phyloP scores from a whole-genome alignment of 352 stramenopile genomes.

The Elongisporangium senticosum region DNA sequence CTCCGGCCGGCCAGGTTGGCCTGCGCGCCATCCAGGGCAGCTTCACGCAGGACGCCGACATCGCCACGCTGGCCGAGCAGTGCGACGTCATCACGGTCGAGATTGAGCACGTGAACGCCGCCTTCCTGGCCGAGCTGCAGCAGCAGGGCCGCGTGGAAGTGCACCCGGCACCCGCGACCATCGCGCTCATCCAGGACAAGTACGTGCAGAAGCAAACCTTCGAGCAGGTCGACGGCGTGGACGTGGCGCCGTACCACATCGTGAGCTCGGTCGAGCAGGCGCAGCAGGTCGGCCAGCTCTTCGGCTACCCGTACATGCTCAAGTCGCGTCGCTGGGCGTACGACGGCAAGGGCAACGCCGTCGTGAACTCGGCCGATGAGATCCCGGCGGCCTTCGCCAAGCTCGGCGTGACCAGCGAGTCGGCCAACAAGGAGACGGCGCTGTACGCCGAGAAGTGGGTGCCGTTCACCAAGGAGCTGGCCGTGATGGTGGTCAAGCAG shows the following conservation, averaged over 20 bases:
- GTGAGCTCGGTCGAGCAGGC: constrained; percentile 43
- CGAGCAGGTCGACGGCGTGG: constrained; percentile 30
- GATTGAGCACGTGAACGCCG: constrained; percentile 98
- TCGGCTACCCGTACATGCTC: constrained; percentile 98
- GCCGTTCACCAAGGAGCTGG: constrained; percentile 94
- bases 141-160: constrained; percentile 32
- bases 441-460: constrained; percentile 97
- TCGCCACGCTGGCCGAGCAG: constrained; percentile 62
- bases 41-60: constrained; percentile 66
- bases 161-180: constrained; percentile 85
- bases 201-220: constrained; percentile 93
- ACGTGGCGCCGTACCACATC: constrained; percentile 48
- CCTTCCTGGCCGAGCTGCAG: constrained; percentile 88
- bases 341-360: constrained; percentile 96
- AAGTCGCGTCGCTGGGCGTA: constrained; percentile 96
- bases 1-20: constrained; percentile 68
- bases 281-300: constrained; percentile 33
- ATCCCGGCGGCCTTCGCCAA: constrained; percentile 83
- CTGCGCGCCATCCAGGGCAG: constrained; percentile 65
- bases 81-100: constrained; percentile 96
- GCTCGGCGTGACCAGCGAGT: constrained; percentile 38
- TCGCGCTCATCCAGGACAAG: constrained; percentile 98
- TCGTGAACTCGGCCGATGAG: constrained; percentile 77
- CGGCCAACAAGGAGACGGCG: constrained; percentile 11
- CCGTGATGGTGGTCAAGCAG: constrained; percentile 94